A percentile compares a stretch with the other conserved stretches of the same genome.
phyloP scores from a whole-genome alignment of 176 grass and related monocot species.

The Alloteropsis semialata region DNA sequence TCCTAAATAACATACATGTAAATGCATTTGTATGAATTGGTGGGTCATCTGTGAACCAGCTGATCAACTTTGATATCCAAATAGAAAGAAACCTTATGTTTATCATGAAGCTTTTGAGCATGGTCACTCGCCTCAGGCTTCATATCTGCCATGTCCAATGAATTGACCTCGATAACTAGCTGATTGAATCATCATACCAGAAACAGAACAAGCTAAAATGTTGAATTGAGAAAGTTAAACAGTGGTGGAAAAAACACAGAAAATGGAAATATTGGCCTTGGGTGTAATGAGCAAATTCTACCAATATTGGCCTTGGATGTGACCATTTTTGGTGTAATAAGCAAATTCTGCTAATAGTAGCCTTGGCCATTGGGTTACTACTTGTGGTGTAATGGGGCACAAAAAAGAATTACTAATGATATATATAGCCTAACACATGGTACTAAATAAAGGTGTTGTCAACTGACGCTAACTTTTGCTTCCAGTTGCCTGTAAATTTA shows the following conservation, averaged over 20 bases:
- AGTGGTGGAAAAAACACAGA: neutral
- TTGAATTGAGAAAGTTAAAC: neutral
- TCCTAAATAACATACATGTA: neutral
- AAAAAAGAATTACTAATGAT: neutral
- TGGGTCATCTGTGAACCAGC: neutral
- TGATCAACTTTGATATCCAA: neutral
- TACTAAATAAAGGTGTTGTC: neutral
- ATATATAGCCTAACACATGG: neutral
- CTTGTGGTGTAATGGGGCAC: neutral
- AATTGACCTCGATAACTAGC: neutral
- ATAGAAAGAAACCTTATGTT: constrained; percentile 27
- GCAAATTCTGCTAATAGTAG: neutral
- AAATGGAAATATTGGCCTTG: no score
- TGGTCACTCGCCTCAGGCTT: neutral
- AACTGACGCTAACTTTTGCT: neutral
- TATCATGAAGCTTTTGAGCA: constrained; percentile 17
- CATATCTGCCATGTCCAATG: neutral
- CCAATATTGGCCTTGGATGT: neutral
- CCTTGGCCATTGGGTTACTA: neutral
- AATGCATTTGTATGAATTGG: neutral
- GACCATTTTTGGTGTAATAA: neutral
- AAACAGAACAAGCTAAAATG: neutral
- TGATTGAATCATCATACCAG: neutral
- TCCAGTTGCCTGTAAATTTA: neutral
- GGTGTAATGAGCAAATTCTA: neutral